Evolutionary conservation across 495 filamentous ascomycete species (phyloP).

Genomic region (Terfezia claveryi): DNA sequence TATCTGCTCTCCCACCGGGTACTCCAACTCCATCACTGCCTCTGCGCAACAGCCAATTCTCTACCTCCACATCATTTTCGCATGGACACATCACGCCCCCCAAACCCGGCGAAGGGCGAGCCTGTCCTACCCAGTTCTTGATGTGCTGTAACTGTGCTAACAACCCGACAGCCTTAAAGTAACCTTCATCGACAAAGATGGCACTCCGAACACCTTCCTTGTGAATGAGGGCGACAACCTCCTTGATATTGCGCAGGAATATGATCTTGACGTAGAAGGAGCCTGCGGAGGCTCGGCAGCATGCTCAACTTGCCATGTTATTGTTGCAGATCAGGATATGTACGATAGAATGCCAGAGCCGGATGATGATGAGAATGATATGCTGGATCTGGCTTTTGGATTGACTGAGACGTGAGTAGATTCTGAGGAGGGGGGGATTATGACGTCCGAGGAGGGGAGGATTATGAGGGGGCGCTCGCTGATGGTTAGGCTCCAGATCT

Average conservation of each 20-base stretch:
- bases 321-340: constrained; percentile 59
- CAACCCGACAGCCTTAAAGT: constrained; percentile 44
- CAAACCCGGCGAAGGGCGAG: too few species aligned
- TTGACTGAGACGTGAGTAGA: constrained; percentile 53
- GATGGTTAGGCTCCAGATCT: constrained; percentile 23
- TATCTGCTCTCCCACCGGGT: too few species aligned
- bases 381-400: constrained; percentile 91
- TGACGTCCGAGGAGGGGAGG: too few species aligned
- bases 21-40: too few species aligned
- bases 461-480: too few species aligned
- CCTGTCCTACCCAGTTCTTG: too few species aligned
- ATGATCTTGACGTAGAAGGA: constrained; percentile 95
- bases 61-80: too few species aligned
- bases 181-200: constrained; percentile 91
- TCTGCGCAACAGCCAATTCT: too few species aligned
- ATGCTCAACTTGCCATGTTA: constrained; percentile 93
- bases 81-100: too few species aligned
- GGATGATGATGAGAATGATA: constrained; percentile 95
- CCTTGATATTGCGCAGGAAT: constrained; percentile 77
- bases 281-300: constrained; percentile 92
- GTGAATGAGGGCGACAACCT: constrained; percentile 76
- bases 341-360: constrained; percentile 87
- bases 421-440: too few species aligned
- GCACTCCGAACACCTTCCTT: constrained; percentile 45
- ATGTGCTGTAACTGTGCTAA: too few species aligned